Evolutionary conservation across 106 monocot genomes (phyloP), one percentile per base, ranked within the genome.

Genomic region (Allium sativum): DNA sequence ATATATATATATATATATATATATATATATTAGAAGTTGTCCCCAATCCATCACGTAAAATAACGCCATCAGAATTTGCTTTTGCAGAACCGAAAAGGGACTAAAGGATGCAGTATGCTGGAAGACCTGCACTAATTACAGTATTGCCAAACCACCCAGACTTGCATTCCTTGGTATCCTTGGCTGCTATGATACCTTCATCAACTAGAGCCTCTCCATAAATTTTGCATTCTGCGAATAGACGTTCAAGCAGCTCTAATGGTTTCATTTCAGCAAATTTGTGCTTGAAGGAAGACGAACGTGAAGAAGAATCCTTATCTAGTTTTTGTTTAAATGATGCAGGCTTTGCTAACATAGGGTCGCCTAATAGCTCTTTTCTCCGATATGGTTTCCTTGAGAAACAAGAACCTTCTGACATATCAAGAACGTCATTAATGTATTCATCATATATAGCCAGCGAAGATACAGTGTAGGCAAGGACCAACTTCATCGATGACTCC

Each of bases 401-500:
- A 68, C 87, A 98, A 73, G 98, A 88, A 48, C 92, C 87, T 72
- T 88, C 85, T 15, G 79, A 76, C 88, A 98, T 47, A 63, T 85
- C 92, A 58, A 98, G 82, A 21, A 88, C 61, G 48, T 98, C 98
- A 70, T 98, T 98, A 44, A 81, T 87, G 76, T 98, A 98, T 46
- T 98, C 91, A 58, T 98, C 92, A 61, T 78, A 98, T 14, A 92
- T 78, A 22, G 98, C 72, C 62, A 98, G 54, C 3, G 92, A 78
- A 21, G 88, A 65, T 41, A 92, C 9, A 18, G 88, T 62, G 56
- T 92, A 98, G 12, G 46, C 40, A 17, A 92, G 18, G 0, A 92
- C 98, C 88, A 88, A 64, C 10, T 42, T 14, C 18, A 85, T 18
- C 4, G 98, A 98, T 12, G 84, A 80, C 68, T 98, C 98, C 98